Evolutionary conservation across 148 eudicot genomes (phyloP).

Genomic region (Polygonum maritimum): DNA sequence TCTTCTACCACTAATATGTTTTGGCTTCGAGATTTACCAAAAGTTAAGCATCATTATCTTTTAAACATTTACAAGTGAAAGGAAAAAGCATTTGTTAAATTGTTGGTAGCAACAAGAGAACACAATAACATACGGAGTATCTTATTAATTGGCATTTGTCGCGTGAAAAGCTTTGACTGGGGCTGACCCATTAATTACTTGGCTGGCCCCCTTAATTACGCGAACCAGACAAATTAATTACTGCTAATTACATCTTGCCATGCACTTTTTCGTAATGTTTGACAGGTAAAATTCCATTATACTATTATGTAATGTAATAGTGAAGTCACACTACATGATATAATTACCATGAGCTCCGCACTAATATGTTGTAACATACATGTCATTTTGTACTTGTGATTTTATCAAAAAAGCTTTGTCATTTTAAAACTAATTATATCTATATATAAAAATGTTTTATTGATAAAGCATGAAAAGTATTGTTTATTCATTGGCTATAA

Average conservation of each 20-base stretch:
- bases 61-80: slow-evolving; percentile 4
- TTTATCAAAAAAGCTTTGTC: too few species aligned
- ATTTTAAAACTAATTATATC: too few species aligned
- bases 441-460: too few species aligned
- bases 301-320: too few species aligned
- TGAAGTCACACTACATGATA: too few species aligned
- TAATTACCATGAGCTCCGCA: too few species aligned
- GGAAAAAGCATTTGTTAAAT: not conserved
- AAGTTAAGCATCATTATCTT: slow-evolving; percentile 2
- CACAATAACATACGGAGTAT: not conserved
- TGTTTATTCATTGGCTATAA: too few species aligned
- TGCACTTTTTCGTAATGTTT: not conserved
- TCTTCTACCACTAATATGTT: not conserved
- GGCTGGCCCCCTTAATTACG: not conserved
- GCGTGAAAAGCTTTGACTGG: not conserved
- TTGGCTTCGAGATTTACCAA: not conserved
- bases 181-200: not conserved
- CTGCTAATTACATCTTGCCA: not conserved
- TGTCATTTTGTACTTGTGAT: too few species aligned
- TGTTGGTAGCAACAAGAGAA: not conserved
- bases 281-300: not conserved
- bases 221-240: not conserved
- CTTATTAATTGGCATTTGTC: slow-evolving; percentile 3
- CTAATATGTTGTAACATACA: too few species aligned
- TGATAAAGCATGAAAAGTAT: too few species aligned